These are phyloP conservation scores for Kodamaea sp. DNA, from an alignment of 1,139 yeast genomes.

Conservation along the genomic window DNA sequence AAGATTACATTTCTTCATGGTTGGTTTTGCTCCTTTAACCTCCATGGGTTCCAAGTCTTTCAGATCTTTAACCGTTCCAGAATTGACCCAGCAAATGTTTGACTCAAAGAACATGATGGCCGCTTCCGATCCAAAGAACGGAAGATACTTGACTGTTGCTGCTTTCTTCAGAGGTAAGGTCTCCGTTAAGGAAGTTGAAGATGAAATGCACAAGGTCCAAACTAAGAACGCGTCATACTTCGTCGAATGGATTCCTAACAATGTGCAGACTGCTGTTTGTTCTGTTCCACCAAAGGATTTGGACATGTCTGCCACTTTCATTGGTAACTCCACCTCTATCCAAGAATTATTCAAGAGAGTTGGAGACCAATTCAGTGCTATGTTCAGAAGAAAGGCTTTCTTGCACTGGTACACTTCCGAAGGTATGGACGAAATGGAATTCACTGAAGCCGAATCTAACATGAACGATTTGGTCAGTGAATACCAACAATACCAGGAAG, in stretches of 20 bases:
- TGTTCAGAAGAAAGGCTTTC: constrained; percentile 93
- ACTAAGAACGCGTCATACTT: constrained; percentile 77
- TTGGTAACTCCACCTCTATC: constrained; percentile 90
- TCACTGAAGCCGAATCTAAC: constrained; percentile 82
- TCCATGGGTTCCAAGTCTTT: constrained; percentile 78
- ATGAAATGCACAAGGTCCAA: constrained; percentile 85
- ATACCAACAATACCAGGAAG: constrained; percentile 91
- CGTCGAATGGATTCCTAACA: constrained; percentile 97
- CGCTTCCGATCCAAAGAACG: constrained; percentile 87
- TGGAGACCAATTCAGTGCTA: constrained; percentile 85
- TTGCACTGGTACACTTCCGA: constrained; percentile 94
- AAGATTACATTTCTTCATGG: constrained; percentile 92
- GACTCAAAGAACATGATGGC: constrained; percentile 95
- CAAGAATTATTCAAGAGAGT: constrained; percentile 89
- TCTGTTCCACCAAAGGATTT: constrained; percentile 84
- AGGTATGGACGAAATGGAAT: constrained; percentile 95
- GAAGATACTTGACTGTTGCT: constrained; percentile 91
- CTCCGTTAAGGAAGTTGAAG: constrained; percentile 89
- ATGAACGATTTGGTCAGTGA: constrained; percentile 87
- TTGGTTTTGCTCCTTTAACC: constrained; percentile 89
- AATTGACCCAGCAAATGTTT: constrained; percentile 89
- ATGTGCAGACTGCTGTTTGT: constrained; percentile 92
- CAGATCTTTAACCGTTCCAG: constrained; percentile 84
- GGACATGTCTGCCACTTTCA: constrained; percentile 88
- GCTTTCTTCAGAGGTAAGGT: constrained; percentile 94